Evolutionary conservation across 1,284 basidiomycete genomes (phyloP).

Genomic region (Golubevia pallescens): DNA sequence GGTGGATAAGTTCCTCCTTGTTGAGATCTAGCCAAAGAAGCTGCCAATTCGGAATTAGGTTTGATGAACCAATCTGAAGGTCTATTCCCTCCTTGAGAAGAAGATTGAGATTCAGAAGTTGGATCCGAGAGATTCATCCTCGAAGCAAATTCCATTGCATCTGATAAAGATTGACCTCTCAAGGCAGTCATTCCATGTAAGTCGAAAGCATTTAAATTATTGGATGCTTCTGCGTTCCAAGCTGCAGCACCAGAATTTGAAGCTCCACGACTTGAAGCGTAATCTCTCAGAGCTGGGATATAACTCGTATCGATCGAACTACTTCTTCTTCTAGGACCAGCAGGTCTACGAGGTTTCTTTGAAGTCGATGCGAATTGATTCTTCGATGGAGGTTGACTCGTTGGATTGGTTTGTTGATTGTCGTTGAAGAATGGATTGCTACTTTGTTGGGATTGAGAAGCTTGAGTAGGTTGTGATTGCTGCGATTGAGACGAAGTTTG

Average conservation of each 20-base stretch:
- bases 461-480: neutral
- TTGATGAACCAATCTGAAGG: neutral
- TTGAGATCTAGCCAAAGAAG: neutral
- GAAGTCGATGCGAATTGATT: neutral
- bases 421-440: neutral
- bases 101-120: neutral
- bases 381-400: neutral
- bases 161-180: neutral
- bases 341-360: slow-evolving; percentile 14
- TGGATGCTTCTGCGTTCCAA: slow-evolving; percentile 6
- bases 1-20: neutral
- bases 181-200: slow-evolving; percentile 1
- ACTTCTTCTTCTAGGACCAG: slow-evolving; percentile 23
- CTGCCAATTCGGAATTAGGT: neutral
- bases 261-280: neutral
- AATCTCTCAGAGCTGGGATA: slow-evolving; percentile 4
- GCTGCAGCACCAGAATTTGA: neutral
- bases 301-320: slow-evolving; percentile 30
- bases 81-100: neutral
- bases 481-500: neutral
- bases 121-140: neutral
- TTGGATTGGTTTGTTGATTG: neutral
- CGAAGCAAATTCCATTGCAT: neutral
- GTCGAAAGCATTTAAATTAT: slow-evolving; percentile 16
- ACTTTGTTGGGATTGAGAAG: neutral